These are phyloP conservation scores for Dendrobium catenatum DNA, from an alignment of 106 monocot species.

Conservation along the genomic window DNA sequence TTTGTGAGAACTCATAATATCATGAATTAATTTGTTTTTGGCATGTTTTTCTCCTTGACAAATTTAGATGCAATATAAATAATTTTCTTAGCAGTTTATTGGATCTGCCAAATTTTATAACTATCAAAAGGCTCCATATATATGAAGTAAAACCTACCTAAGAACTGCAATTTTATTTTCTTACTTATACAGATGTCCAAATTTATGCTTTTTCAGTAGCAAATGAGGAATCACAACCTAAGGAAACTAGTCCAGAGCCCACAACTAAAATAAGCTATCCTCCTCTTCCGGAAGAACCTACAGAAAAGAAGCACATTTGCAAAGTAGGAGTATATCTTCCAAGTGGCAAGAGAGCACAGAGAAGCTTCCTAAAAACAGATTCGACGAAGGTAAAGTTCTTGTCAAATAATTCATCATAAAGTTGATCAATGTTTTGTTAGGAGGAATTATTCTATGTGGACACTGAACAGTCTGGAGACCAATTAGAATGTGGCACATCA, in stretches of 20 bases:
- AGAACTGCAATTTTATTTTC: too few relatives aligned
- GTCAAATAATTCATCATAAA: background rate
- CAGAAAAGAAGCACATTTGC: background rate
- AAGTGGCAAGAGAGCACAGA: background rate
- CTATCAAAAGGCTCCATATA: too few relatives aligned
- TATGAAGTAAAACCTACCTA: too few relatives aligned
- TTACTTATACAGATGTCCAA: too few relatives aligned
- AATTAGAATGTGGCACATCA: too few relatives aligned
- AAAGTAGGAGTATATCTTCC: background rate
- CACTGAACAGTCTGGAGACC: too few relatives aligned
- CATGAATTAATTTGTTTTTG: background rate
- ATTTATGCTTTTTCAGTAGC: background rate
- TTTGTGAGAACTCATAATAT: background rate
- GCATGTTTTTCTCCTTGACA: background rate
- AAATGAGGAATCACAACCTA: background rate
- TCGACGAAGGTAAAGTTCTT: background rate
- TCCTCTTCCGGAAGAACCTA: background rate
- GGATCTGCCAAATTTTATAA: too few relatives aligned
- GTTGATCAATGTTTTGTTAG: background rate
- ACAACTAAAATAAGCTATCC: background rate
- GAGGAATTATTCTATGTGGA: too few relatives aligned
- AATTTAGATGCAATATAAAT: background rate
- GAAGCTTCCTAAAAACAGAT: background rate
- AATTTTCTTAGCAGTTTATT: background rate
- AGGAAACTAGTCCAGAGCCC: background rate